Evolutionary conservation across 2,329 filamentous ascomycete species (phyloP).

Genomic region (Neurospora crassa): DNA sequence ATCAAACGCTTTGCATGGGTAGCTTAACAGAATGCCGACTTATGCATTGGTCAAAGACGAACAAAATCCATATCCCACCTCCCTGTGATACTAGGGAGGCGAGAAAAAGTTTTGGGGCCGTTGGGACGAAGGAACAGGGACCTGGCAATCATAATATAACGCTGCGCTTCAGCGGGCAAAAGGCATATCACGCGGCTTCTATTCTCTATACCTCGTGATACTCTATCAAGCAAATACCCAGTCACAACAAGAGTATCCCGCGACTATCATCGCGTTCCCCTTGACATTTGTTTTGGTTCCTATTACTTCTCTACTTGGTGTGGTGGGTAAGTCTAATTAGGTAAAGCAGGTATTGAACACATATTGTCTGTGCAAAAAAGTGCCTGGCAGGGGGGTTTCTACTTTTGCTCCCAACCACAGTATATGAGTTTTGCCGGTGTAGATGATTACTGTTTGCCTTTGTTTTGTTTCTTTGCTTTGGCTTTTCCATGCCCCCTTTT

Average conservation of each 20-base stretch:
- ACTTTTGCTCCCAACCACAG: too few species aligned
- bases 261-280: not conserved
- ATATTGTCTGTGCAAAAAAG: too few species aligned
- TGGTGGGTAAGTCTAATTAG: too few species aligned
- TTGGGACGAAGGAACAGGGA: not conserved
- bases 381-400: too few species aligned
- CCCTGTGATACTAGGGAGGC: not conserved
- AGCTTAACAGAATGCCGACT: slow-evolving; percentile 22
- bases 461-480: not conserved
- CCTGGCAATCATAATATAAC: not conserved
- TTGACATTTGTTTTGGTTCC: not conserved
- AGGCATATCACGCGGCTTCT: not conserved
- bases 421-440: not conserved
- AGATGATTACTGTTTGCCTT: not conserved
- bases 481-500: not conserved
- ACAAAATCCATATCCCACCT: not conserved
- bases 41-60: slow-evolving; percentile 19
- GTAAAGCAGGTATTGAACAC: too few species aligned
- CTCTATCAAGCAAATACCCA: not conserved
- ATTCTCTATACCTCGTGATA: not conserved
- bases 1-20: slow-evolving; percentile 19
- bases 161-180: not conserved
- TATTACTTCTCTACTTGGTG: not conserved
- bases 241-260: not conserved
- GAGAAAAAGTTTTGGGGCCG: not conserved